phyloP scores from a whole-genome alignment of 75 land plant species.

The Sequoia sempervirens region DNA sequence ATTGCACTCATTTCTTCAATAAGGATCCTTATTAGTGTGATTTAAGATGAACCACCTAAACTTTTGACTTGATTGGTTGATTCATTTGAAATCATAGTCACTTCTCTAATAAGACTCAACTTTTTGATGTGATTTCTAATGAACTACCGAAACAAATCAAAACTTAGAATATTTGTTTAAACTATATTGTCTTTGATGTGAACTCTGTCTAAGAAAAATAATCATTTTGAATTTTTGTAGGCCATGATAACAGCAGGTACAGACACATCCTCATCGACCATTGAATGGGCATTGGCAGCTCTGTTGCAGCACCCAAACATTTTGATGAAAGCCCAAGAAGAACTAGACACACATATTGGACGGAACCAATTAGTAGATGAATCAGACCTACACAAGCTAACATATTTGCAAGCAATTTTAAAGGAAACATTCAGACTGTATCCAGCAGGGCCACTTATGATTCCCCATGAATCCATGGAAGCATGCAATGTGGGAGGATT shows the following conservation, averaged over 20 bases:
- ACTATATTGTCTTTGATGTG: too few relatives aligned
- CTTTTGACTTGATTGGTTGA: too few relatives aligned
- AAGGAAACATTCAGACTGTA: background rate
- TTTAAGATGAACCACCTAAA: too few relatives aligned
- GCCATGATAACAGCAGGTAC: background rate
- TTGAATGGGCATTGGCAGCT: background rate
- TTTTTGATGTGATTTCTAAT: too few relatives aligned
- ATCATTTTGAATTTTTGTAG: background rate
- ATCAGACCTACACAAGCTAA: background rate
- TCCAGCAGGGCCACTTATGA: background rate
- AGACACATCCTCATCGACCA: background rate
- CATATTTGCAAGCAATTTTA: background rate
- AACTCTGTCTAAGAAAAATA: background rate
- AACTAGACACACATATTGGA: background rate
- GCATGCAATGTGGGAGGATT: background rate
- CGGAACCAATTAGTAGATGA: background rate
- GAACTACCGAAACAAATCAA: too few relatives aligned
- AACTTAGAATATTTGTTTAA: too few relatives aligned
- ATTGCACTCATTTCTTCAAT: too few relatives aligned
- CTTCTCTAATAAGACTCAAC: too few relatives aligned
- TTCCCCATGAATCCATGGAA: background rate
- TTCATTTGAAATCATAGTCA: too few relatives aligned
- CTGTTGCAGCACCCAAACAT: background rate
- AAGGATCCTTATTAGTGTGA: too few relatives aligned
- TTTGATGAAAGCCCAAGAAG: background rate